These are phyloP conservation scores for Rhododendron ovatum DNA, from an alignment of 148 eudicot genomes.

Conservation along the genomic window DNA sequence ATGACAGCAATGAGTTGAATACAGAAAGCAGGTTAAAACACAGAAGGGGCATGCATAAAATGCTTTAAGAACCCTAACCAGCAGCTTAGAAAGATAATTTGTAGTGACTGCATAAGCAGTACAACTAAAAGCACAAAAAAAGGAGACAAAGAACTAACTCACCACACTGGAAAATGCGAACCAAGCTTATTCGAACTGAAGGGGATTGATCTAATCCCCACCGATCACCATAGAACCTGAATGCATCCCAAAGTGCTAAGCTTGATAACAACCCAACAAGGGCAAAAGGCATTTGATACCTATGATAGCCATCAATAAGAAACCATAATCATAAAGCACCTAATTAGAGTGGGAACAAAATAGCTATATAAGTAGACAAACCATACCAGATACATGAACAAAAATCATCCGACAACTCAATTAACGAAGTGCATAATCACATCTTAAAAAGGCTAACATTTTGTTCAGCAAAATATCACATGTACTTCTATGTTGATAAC, in stretches of 20 bases:
- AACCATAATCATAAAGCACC: not conserved
- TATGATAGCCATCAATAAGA: constrained; percentile 20
- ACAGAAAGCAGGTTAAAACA: not conserved
- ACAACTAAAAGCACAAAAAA: not conserved
- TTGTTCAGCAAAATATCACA: not conserved
- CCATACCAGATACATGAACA: not conserved
- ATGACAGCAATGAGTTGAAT: not conserved
- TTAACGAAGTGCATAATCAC: not conserved
- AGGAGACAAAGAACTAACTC: constrained; percentile 25
- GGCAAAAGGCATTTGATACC: constrained; percentile 87
- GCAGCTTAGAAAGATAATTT: not conserved
- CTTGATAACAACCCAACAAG: constrained; percentile 73
- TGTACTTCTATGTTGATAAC: too few relatives aligned
- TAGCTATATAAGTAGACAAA: not conserved
- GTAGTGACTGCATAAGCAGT: not conserved
- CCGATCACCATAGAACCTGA: constrained; percentile 49
- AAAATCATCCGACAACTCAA: not conserved
- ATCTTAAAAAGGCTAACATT: not conserved
- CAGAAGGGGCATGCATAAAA: not conserved
- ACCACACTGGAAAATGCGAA: constrained; percentile 68
- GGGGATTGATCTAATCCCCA: constrained; percentile 61
- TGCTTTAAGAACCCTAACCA: not conserved
- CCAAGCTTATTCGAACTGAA: constrained; percentile 35
- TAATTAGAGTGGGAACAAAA: not conserved
- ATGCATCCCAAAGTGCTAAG: constrained; percentile 75